Conservation (phyloP, 1,284 basidiomycete genomes). For the Clitocybe nebularis region DNA sequence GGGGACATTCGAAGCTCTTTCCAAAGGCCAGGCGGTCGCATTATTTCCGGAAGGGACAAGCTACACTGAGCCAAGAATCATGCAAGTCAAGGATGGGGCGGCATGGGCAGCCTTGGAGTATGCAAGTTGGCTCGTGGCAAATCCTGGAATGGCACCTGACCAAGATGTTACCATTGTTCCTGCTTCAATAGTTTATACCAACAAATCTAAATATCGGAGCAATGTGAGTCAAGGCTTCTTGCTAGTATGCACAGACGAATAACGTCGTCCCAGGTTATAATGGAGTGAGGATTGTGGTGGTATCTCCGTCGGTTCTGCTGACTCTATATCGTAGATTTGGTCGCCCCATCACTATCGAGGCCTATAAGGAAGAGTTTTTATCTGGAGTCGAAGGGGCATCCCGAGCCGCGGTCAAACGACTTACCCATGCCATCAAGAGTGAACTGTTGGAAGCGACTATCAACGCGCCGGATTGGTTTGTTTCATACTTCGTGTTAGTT, state of each 20-base stretch:
- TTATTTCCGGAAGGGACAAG: constrained; percentile 93
- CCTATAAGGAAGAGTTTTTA: constrained; percentile 77
- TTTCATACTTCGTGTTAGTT: constrained; percentile 16
- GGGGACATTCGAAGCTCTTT: constrained; percentile 85
- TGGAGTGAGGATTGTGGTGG: constrained; percentile 51
- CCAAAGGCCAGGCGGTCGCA: constrained; percentile 77
- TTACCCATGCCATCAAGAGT: constrained; percentile 73
- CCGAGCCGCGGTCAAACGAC: constrained; percentile 80
- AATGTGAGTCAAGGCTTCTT: constrained; percentile 44
- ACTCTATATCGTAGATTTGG: constrained; percentile 60
- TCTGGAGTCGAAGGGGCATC: constrained; percentile 62
- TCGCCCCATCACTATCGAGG: constrained; percentile 70
- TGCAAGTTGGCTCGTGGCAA: constrained; percentile 67
- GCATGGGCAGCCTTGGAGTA: constrained; percentile 95
- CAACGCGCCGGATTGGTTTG: constrained; percentile 91
- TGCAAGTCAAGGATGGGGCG: constrained; percentile 95
- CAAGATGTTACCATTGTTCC: constrained; percentile 66
- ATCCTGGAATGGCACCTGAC: constrained; percentile 36
- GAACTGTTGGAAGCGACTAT: constrained; percentile 77
- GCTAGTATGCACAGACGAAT: background rate
- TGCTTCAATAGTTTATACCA: constrained; percentile 87
- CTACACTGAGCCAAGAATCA: constrained; percentile 87
- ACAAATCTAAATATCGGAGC: constrained; percentile 93
- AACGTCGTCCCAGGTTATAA: constrained; percentile 48
- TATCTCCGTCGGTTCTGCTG: constrained; percentile 3